A percentile compares a stretch with the other conserved stretches of the same genome.
phyloP scores from a whole-genome alignment of 495 filamentous ascomycete species.

The Penicillium turbatum region DNA sequence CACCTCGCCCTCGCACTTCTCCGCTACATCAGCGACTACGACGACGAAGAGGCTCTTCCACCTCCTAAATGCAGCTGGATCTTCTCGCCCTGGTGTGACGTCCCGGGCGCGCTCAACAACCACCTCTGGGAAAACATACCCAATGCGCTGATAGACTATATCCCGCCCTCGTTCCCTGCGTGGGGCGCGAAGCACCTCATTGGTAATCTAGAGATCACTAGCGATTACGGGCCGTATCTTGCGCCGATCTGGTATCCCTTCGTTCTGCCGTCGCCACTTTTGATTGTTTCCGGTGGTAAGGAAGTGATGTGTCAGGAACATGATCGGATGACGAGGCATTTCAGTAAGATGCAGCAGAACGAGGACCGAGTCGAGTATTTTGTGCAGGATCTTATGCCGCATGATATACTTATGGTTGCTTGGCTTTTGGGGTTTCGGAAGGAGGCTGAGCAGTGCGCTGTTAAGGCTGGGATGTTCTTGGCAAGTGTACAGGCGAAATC shows the following conservation, averaged over 20 bases:
- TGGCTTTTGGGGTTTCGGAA: constrained; percentile 28
- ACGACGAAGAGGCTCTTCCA: constrained; percentile 12
- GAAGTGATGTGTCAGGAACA: constrained; percentile 40
- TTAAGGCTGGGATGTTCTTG: constrained; percentile 33
- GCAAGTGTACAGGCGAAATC: background rate
- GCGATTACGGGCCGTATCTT: constrained; percentile 28
- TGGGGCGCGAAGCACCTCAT: constrained; percentile 35
- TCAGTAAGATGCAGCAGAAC: constrained; percentile 21
- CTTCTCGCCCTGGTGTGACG: constrained; percentile 40
- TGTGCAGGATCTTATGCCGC: constrained; percentile 29
- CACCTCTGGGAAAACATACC: constrained; percentile 18
- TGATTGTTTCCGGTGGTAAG: constrained; percentile 33
- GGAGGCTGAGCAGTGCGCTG: constrained; percentile 24
- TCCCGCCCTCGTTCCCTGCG: constrained; percentile 24
- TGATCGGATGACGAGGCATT: constrained; percentile 24
- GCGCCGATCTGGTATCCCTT: constrained; percentile 33
- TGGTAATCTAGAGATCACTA: constrained; percentile 12
- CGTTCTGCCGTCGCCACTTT: constrained; percentile 30
- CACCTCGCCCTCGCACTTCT: constrained; percentile 38
- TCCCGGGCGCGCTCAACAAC: constrained; percentile 10
- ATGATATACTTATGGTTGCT: constrained; percentile 39
- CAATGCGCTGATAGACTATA: constrained; percentile 36
- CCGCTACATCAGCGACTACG: constrained; percentile 19
- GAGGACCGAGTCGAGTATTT: constrained; percentile 24
- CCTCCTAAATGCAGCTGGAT: constrained; percentile 25